Evolutionary conservation across 305 asterid species (phyloP).

Genomic region (Fraxinus baroniana): DNA sequence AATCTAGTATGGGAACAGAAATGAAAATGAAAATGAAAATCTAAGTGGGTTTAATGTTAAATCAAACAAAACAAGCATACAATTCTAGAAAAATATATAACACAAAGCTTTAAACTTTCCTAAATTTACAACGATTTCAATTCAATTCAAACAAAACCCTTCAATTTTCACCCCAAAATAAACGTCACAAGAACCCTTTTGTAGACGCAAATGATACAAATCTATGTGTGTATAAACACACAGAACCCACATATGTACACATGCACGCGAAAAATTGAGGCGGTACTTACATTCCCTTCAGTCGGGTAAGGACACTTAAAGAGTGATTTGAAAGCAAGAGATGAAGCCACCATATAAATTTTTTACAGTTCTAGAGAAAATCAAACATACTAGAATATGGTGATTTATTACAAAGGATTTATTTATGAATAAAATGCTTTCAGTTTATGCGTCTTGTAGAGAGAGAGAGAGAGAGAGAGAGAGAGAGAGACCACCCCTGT

Average conservation of each 20-base stretch:
- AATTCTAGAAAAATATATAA: neutral
- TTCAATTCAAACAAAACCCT: slow-evolving; percentile 14
- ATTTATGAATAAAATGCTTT: neutral
- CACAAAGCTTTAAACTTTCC: slow-evolving; percentile 1
- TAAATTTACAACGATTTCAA: slow-evolving; percentile 5
- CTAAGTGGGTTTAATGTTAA: neutral
- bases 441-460: neutral
- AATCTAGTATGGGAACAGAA: neutral
- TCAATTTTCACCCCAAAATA: neutral
- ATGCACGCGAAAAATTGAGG: neutral
- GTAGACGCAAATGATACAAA: neutral
- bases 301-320: slow-evolving; percentile 16
- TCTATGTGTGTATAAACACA: neutral
- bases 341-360: slow-evolving; percentile 41
- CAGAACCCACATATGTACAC: neutral
- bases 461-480: too few species aligned
- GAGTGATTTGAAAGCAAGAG: slow-evolving; percentile 43
- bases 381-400: neutral
- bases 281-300: neutral
- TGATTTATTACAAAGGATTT: neutral
- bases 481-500: too few species aligned
- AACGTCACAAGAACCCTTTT: neutral
- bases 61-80: neutral
- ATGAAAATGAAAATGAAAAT: neutral
- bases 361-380: neutral